phyloP scores from a whole-genome alignment of 2,329 filamentous ascomycete species.

The Aspergillus floridensis region DNA sequence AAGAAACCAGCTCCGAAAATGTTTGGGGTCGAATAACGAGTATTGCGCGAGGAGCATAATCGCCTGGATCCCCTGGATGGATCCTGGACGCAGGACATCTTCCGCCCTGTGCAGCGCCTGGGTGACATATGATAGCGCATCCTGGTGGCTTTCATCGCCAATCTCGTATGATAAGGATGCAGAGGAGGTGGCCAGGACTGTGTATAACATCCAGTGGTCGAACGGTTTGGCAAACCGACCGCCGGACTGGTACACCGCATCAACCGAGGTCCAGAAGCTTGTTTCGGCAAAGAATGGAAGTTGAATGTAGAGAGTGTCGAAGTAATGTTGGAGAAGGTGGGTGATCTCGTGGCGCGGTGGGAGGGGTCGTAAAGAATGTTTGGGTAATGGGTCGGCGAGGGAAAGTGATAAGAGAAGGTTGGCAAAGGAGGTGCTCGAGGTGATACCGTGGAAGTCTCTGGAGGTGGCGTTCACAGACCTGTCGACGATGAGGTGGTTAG shows the following conservation, averaged over 20 bases:
- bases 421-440: constrained; percentile 87
- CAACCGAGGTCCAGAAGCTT: constrained; percentile 71
- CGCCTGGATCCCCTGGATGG: constrained; percentile 81
- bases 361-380: constrained; percentile 59
- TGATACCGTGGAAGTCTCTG: constrained; percentile 85
- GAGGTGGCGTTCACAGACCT: constrained; percentile 94
- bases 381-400: constrained; percentile 68
- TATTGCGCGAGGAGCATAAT: constrained; percentile 84
- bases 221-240: constrained; percentile 60
- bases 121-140: constrained; percentile 59
- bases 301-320: constrained; percentile 75
- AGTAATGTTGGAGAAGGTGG: constrained; percentile 75
- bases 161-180: constrained; percentile 67
- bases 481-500: neutral
- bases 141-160: constrained; percentile 62
- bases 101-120: constrained; percentile 75
- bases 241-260: constrained; percentile 74
- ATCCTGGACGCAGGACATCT: constrained; percentile 78
- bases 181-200: constrained; percentile 83
- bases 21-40: constrained; percentile 81
- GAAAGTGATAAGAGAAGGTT: constrained; percentile 82
- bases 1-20: constrained; percentile 92
- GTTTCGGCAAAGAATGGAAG: constrained; percentile 83
- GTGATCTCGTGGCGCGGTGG: constrained; percentile 69
- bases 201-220: constrained; percentile 82